Base-by-base conservation (phyloP, 2,329 filamentous ascomycete genomes). In the Fusarium oligoseptatum region DNA sequence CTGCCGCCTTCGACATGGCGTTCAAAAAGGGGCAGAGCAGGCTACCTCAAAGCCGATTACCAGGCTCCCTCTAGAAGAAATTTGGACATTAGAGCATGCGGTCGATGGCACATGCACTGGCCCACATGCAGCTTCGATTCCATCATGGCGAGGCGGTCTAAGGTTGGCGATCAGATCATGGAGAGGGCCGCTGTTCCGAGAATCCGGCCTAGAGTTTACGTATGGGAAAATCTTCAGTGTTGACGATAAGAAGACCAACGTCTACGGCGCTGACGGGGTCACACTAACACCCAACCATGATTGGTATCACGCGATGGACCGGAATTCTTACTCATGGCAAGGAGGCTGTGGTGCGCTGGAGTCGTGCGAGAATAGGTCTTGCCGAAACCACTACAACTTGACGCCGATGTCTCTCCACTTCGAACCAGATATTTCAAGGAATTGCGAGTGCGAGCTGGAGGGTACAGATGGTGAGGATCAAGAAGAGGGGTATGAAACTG, bases 291-390 rank as follows among this genome's bases (percentile, higher is more conserved):
- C 58, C 58, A 15, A 9, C 24, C 39, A 61, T 1, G 0, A 9
- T 5, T 61, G 58, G 58, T 61, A 45, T 32, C 58, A 61, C 14
- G 58, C 58, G 1, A 15, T 61, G 27, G 58, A 34, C 17, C 14
- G 34, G 5, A 29, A n/a, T 4, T 61, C 58, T 20, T 61, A 61
- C n/a, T 12, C 7, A 6, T 61, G 58, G 58, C 8, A 48, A 14
- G 58, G 32, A 20, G 24, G 17, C 14, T 41, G 22, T 3, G 58
- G 58, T 9, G 27, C 39, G 0, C 2, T 17, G 11, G 39, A 48
- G 32, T 32, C 39, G 14, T 61, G 58, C 8, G 6, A 61, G 14
- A 29, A 61, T 14, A 9, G 6, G 1, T 20, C 27, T 22, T 61
- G 58, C 29, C 24, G 27, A 3, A 61, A 61, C 10, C 7, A 48